Evolutionary conservation across 148 eudicot genomes (phyloP), one percentile per base, ranked within the genome.

Genomic region (Salicornia ramosissima): DNA sequence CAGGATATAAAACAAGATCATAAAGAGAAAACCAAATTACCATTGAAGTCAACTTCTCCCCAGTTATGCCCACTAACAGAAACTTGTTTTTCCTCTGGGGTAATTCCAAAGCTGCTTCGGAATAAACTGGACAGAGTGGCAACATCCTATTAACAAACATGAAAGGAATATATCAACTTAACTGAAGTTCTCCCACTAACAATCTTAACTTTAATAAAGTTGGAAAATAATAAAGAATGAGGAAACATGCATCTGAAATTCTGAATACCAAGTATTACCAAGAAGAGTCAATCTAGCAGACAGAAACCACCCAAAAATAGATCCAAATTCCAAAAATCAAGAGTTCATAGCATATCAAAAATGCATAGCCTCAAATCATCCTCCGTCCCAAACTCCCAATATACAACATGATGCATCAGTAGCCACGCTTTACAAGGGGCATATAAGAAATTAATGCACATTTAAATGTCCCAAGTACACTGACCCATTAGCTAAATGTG

Each of bases 21-120:
- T 12, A 51, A 54, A 14, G 31, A 67, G 10, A n/a, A 62, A 62
- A 54, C 16, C 45, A 63, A 9, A 12, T 55, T 2, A 91, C 99
- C 99, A 80, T 85, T 85, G 52, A 91, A 79, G 64, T 94, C 97
- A 60, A 94, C 88, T 50, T 89, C 99, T 57, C 99, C 97, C 91
- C 92, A 91, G 74, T 94, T 94, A 74, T 89, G 94, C 42, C 99
- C 99, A 81, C 90, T 84, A 67, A 94, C 86, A 75, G 97, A 88
- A 18, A 94, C 86, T 66, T 88, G 99, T 81, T 91, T 94, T 76
- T 94, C 99, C 79, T 94, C 93, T 0, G 97, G 89, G 49, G 83
- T 74, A 58, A 81, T 80, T 56, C 86, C 96, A 82, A 69, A 87
- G 64, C 74, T 80, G 65, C 65, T 82, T 71, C 80, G 88, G 78